Percentiles rank a stretch among this genome's conserved stretches.
Evolutionary conservation across 306 rosid genomes (phyloP).

Genomic region (Cicer bijugum): DNA sequence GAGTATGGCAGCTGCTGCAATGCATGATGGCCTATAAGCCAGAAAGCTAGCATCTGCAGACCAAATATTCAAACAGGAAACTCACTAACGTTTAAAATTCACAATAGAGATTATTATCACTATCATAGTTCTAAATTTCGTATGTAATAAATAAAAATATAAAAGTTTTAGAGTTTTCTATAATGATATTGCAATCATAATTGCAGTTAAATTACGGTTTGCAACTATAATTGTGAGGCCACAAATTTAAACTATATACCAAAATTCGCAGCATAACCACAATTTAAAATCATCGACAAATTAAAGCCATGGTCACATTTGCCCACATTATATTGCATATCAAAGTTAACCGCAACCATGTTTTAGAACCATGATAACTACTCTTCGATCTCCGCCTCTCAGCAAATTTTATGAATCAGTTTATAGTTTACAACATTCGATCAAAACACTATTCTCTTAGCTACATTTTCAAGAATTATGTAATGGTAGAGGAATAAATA

Average conservation of each 20-base stretch:
- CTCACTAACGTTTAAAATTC: constrained; percentile 34
- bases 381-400: background rate
- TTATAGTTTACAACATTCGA: background rate
- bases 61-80: constrained; percentile 38
- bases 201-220: background rate
- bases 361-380: background rate
- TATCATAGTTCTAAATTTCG: background rate
- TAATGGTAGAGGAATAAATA: background rate
- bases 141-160: too few relatives aligned
- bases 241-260: background rate
- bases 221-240: background rate
- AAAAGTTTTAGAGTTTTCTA: too few relatives aligned
- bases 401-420: background rate
- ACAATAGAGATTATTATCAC: background rate
- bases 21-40: constrained; percentile 94
- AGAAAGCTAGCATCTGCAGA: constrained; percentile 78
- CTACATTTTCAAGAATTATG: constrained; percentile 5
- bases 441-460: background rate
- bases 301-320: too few relatives aligned
- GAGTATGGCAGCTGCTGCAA: constrained; percentile 89
- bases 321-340: too few relatives aligned
- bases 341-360: too few relatives aligned
- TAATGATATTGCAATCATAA: background rate
- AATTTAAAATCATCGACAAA: too few relatives aligned
- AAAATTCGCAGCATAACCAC: too few relatives aligned